Percentiles rank a stretch among this genome's conserved stretches.
These are phyloP conservation scores for Kodamaea nitidulidarum DNA, from an alignment of 805 yeast species.

Conservation along the genomic window DNA sequence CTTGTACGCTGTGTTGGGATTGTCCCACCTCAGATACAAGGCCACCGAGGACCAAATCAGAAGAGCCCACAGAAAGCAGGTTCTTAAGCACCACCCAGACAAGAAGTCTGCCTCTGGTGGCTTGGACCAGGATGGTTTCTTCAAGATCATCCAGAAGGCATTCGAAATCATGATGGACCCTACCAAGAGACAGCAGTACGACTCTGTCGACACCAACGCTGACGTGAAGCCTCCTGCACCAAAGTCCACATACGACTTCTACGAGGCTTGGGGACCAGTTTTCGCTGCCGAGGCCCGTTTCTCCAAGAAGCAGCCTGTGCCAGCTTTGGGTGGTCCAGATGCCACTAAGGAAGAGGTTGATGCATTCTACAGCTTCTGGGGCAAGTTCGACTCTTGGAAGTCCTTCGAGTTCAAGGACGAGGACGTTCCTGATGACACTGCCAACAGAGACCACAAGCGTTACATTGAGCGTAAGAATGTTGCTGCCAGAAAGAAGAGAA, in stretches of 20 bases:
- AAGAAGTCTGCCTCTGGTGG: slow-evolving; percentile 91
- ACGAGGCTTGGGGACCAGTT: slow-evolving; percentile 88
- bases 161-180: slow-evolving; percentile 86
- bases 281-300: slow-evolving; percentile 89
- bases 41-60: slow-evolving; percentile 93
- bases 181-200: slow-evolving; percentile 84
- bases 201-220: slow-evolving; percentile 89
- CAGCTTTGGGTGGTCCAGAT: slow-evolving; percentile 65
- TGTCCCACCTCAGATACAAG: slow-evolving; percentile 82
- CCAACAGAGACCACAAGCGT: slow-evolving; percentile 99
- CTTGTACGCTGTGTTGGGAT: slow-evolving; percentile 92
- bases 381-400: slow-evolving; percentile 96
- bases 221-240: slow-evolving; percentile 75
- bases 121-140: slow-evolving; percentile 90
- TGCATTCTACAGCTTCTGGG: slow-evolving; percentile 85
- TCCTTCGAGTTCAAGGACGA: slow-evolving; percentile 96
- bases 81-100: slow-evolving; percentile 96
- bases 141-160: slow-evolving; percentile 97
- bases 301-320: slow-evolving; percentile 88
- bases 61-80: slow-evolving; percentile 95
- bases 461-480: slow-evolving; percentile 96
- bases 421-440: slow-evolving; percentile 98
- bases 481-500: slow-evolving; percentile 94
- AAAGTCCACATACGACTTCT: slow-evolving; percentile 72
- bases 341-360: slow-evolving; percentile 80